Base-by-base conservation (phyloP, 371 early-diverging fungal genomes). In the Umbelopsis sp. region DNA sequence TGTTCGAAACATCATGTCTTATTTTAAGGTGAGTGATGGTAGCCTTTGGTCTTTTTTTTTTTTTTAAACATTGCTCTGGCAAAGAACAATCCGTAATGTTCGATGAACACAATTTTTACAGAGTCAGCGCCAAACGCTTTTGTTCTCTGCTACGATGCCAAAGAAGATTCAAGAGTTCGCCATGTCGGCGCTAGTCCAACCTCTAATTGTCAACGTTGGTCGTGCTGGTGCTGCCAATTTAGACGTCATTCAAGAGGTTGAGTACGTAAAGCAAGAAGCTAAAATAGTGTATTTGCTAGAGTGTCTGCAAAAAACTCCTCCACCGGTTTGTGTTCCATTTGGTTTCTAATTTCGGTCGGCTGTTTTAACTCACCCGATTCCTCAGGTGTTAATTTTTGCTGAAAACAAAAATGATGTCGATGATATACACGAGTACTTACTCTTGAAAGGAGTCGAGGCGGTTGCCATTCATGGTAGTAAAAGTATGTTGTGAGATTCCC, bases 361-460 rank as follows among this genome's bases (percentile, higher is more conserved):
- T 4, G 29, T 29, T 29, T 29, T 4, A 29, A 29, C 29, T 29
- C 29, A 29, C 29, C 29, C 29, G 29, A 29, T 29, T 29, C 3
- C 29, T 29, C 70, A 89, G 87, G 89, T 97, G 0, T 84, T 99
- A 63, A 91, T 99, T 24, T 99, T 99, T 85, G 97, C 98, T 35
- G 99, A 99, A 76, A 99, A 96, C 82, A 99, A 99, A 75, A 93
- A 95, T 77, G 99, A 97, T 73, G 99, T 99, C n/a, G 99, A 99
- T 72, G 97, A 97, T 75, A 94, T 99, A 35, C 96, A 96, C 69
- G 96, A 98, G 76, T 95, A 95, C 72, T 80, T 99, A 50, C 81
- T 96, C 45, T 76, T 95, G 41, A 96, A 97, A 74, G 97, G 98
- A 32, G 96, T 97, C 0, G 95, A 97, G 71, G 91, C 93, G 0